Conservation (phyloP, 495 filamentous ascomycete species). For the Podospora pseudopauciseta region DNA sequence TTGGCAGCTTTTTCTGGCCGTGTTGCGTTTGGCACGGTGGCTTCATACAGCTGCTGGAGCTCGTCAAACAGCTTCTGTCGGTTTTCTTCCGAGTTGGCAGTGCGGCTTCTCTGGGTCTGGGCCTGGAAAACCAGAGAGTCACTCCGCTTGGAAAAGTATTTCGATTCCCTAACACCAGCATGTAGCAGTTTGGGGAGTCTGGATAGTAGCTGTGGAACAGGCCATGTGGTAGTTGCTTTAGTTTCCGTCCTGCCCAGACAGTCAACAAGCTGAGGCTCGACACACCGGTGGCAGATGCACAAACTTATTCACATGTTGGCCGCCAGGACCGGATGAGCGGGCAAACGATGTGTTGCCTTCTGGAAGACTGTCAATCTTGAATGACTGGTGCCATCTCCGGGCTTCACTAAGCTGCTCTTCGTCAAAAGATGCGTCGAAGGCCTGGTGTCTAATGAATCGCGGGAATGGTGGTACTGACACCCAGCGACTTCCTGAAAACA, state of each 20-base stretch:
- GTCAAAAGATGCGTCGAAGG: slow-evolving; percentile 40
- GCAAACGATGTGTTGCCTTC: slow-evolving; percentile 69
- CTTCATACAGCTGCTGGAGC: slow-evolving; percentile 62
- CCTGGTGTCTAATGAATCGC: slow-evolving; percentile 33
- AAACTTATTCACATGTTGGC: slow-evolving; percentile 97
- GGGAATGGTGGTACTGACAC: slow-evolving; percentile 13
- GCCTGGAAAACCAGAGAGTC: slow-evolving; percentile 49
- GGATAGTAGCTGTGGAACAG: slow-evolving; percentile 54
- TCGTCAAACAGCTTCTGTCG: slow-evolving; percentile 40
- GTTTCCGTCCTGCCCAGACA: slow-evolving; percentile 68
- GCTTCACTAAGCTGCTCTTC: slow-evolving; percentile 65
- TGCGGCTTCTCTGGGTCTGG: slow-evolving; percentile 45
- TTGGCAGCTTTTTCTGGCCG: slow-evolving; percentile 40
- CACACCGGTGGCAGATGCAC: slow-evolving; percentile 25
- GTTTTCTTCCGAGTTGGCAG: slow-evolving; percentile 46
- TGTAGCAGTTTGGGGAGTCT: slow-evolving; percentile 69
- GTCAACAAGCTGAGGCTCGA: background rate
- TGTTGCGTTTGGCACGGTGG: slow-evolving; percentile 37
- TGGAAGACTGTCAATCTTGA: slow-evolving; percentile 62
- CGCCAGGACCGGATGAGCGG: slow-evolving; percentile 87
- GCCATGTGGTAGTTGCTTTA: slow-evolving; percentile 74
- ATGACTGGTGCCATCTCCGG: slow-evolving; percentile 68
- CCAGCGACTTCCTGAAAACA: background rate
- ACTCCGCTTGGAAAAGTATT: slow-evolving; percentile 63
- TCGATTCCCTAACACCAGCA: slow-evolving; percentile 56